A percentile compares a stretch with the other conserved stretches of the same genome.
Evolutionary conservation across 805 yeast genomes (phyloP).

Genomic region (Candida nemodendra): DNA sequence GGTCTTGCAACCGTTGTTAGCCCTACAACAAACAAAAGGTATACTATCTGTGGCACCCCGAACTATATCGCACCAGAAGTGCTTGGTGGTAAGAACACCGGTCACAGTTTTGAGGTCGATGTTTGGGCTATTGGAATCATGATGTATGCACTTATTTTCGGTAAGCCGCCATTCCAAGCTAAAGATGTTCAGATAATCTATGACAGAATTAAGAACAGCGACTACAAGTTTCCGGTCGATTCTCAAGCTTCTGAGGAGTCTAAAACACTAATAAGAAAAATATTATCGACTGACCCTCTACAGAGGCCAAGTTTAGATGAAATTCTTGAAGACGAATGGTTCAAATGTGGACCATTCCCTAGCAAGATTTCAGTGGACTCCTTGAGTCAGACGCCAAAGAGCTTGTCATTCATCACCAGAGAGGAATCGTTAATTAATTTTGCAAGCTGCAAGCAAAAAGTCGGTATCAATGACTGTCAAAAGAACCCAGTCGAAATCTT

Average conservation of each 20-base stretch:
- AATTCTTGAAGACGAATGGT: constrained; percentile 82
- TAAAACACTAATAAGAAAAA: constrained; percentile 62
- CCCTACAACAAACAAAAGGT: constrained; percentile 65
- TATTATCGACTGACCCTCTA: constrained; percentile 74
- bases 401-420: constrained; percentile 49
- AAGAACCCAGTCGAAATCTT: constrained; percentile 70
- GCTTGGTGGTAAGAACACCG: constrained; percentile 78
- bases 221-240: constrained; percentile 71
- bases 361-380: constrained; percentile 59
- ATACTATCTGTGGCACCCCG: constrained; percentile 98
- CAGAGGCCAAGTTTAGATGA: constrained; percentile 79
- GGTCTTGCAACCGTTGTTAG: constrained; percentile 96
- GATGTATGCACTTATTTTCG: constrained; percentile 87
- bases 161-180: constrained; percentile 97
- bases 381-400: constrained; percentile 61
- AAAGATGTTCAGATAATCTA: constrained; percentile 91
- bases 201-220: constrained; percentile 83
- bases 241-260: constrained; percentile 66
- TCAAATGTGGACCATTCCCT: constrained; percentile 78
- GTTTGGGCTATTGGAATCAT: constrained; percentile 98
- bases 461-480: constrained; percentile 49
- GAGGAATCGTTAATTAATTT: constrained; percentile 68
- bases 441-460: constrained; percentile 57
- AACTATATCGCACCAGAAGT: constrained; percentile 99
- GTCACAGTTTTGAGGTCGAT: constrained; percentile 94